These are phyloP conservation scores for Skeletonema potamos DNA, from an alignment of 108 stramenopile species.

Conservation along the genomic window DNA sequence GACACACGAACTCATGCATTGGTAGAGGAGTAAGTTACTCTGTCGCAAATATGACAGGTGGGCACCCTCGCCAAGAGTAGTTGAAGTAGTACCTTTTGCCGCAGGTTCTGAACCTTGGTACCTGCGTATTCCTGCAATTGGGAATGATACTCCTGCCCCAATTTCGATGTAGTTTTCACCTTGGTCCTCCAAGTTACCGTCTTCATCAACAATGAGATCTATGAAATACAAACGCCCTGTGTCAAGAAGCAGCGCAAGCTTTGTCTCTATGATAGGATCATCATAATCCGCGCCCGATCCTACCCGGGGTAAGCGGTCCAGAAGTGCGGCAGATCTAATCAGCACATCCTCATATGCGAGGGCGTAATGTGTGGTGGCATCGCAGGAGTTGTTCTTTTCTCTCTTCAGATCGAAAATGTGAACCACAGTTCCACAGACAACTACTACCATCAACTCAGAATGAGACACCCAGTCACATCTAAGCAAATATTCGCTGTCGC, in stretches of 20 bases:
- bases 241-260: slow-evolving; percentile 60
- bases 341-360: slow-evolving; percentile 52
- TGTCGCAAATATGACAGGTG: slow-evolving; percentile 52
- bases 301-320: slow-evolving; percentile 16
- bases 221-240: slow-evolving; percentile 60
- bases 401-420: slow-evolving; percentile 62
- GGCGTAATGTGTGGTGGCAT: slow-evolving; percentile 42
- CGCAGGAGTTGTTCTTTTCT: slow-evolving; percentile 23
- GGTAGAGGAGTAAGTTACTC: slow-evolving; percentile 66
- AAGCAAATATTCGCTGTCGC: slow-evolving; percentile 50
- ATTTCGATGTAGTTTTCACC: slow-evolving; percentile 54
- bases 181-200: slow-evolving; percentile 49
- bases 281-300: background rate
- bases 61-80: slow-evolving; percentile 67
- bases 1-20: slow-evolving; percentile 60
- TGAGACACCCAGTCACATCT: slow-evolving; percentile 69
- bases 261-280: slow-evolving; percentile 17
- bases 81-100: slow-evolving; percentile 43
- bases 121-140: slow-evolving; percentile 54
- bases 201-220: slow-evolving; percentile 45
- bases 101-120: slow-evolving; percentile 34
- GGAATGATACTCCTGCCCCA: slow-evolving; percentile 48
- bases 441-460: slow-evolving; percentile 57
- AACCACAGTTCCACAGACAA: slow-evolving; percentile 59
- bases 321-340: slow-evolving; percentile 36